phyloP scores from a whole-genome alignment of 768 basidiomycete genomes.

The Punctularia strigosozonata region DNA sequence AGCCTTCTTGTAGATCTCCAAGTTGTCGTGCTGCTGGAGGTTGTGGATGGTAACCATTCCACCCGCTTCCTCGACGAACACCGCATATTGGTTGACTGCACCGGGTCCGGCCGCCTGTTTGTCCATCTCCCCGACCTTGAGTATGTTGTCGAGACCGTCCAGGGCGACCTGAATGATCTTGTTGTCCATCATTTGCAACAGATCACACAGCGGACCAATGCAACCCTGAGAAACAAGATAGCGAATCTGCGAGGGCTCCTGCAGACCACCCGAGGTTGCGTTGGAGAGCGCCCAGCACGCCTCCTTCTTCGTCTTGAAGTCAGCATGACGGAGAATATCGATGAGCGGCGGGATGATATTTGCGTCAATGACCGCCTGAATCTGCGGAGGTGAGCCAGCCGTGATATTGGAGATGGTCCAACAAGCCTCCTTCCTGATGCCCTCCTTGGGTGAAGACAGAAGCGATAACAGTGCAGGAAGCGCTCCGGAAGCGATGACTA shows the following conservation, averaged over 20 bases:
- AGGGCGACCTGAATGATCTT: constrained; percentile 98
- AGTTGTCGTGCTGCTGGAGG: constrained; percentile 97
- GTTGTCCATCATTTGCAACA: constrained; percentile 98
- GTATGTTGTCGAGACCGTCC: constrained; percentile 95
- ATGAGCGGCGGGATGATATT: constrained; percentile 97
- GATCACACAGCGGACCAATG: constrained; percentile 96
- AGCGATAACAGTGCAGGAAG: constrained; percentile 89
- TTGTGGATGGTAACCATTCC: constrained; percentile 99
- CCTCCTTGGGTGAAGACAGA: constrained; percentile 94
- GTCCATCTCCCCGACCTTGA: constrained; percentile 96
- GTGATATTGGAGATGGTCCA: constrained; percentile 99
- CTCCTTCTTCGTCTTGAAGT: constrained; percentile 99
- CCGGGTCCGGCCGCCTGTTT: constrained; percentile 74
- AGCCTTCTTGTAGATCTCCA: constrained; percentile 99
- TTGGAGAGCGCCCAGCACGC: constrained; percentile 99
- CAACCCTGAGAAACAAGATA: constrained; percentile 97
- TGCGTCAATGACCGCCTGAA: constrained; percentile 95
- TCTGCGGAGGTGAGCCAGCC: constrained; percentile 93
- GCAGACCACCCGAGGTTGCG: constrained; percentile 94
- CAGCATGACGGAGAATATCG: constrained; percentile 94
- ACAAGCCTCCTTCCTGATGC: constrained; percentile 98
- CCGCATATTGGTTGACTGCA: constrained; percentile 84
- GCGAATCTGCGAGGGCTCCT: constrained; percentile 93
- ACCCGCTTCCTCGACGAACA: constrained; percentile 94
- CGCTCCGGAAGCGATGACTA: constrained; percentile 95